A percentile compares a stretch with the other conserved stretches of the same genome.
These are phyloP conservation scores for Aspergillus ibericus DNA, from an alignment of 2,329 filamentous ascomycete species.

Conservation along the genomic window DNA sequence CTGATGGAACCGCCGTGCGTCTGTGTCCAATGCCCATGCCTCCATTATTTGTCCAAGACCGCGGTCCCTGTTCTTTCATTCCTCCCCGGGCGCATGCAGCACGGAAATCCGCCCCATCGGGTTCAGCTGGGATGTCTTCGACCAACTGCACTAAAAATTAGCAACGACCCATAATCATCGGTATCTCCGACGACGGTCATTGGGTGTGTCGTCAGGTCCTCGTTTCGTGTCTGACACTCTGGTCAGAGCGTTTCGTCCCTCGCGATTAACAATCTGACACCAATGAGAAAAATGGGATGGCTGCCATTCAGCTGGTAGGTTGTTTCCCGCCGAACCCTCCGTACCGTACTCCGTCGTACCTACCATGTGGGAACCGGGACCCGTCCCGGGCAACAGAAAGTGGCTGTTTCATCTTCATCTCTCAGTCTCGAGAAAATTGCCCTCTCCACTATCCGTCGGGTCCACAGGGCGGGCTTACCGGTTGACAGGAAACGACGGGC, in stretches of 20 bases:
- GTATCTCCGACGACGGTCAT: conserved; percentile 10
- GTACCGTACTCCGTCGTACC: background rate
- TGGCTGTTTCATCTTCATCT: background rate
- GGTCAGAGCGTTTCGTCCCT: background rate
- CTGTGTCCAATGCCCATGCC: too few species aligned
- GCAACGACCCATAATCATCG: conserved; percentile 3
- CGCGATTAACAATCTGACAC: background rate
- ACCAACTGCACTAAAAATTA: background rate
- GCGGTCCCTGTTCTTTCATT: background rate
- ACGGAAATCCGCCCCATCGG: background rate
- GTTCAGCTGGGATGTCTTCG: conserved; percentile 19
- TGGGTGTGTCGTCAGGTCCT: background rate
- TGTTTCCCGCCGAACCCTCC: background rate
- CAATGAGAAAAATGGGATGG: background rate
- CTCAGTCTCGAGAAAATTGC: background rate
- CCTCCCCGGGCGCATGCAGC: background rate
- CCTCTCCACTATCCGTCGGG: background rate
- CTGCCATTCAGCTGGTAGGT: background rate
- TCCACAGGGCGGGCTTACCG: background rate
- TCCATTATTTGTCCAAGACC: too few species aligned
- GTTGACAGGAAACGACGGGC: conserved; percentile 11
- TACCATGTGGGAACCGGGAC: too few species aligned
- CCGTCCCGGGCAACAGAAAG: background rate
- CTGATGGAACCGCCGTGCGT: conserved; percentile 11
- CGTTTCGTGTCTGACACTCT: background rate